Evolutionary conservation across 805 yeast species (phyloP), one percentile per base, ranked within the genome.

Genomic region (Metschnikowia kofuensis): DNA sequence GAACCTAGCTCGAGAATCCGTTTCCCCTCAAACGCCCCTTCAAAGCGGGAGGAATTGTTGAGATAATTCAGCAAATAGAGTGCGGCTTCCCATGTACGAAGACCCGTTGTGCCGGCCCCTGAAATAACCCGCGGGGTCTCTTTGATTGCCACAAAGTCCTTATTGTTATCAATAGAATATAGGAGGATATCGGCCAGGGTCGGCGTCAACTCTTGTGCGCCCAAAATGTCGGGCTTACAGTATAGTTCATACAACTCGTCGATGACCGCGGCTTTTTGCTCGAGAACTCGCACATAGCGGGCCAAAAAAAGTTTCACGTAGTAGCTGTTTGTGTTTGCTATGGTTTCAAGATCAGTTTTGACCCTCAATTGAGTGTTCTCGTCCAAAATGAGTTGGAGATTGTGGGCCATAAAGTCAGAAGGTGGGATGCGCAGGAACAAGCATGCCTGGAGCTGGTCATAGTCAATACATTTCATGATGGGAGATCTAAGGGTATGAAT

Each of bases 41-140:
- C 14, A n/a, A 29, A 3, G n/a, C 21, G 9, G n/a, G 29, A 40
- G 44, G 27, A 28, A 7, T 49, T 38, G 46, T 59, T 53, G 13
- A 87, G 55, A 56, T 69, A 85, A 35, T 82, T 75, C 1, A 85
- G 69, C 7, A 92, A 66, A 45, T 73, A 88, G 7, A 87, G 56
- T 0, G 96, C 86, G 2, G 96, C 97, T 61, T 89, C 97, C 98
- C 97, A 91, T 0, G 97, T 92, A 37, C 97, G 71, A 47, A 82
- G 67, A 0, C 97, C 97, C 0, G 97, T 92, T 0, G 96, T 85
- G 6, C 95, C 96, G n/a, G 69, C 62, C 0, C 88, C 89, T 35
- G 87, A 78, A 12, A 87, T 79, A 45, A 86, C 52, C 46, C 76
- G 71, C 0, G 91, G 92, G 0, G 80, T 74, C 58, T 87, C 94